Percentiles rank a stretch among this genome's conserved stretches.
Evolutionary conservation across 2,329 filamentous ascomycete species (phyloP).

Genomic region (Teratosphaeria pseudoeucalypti): DNA sequence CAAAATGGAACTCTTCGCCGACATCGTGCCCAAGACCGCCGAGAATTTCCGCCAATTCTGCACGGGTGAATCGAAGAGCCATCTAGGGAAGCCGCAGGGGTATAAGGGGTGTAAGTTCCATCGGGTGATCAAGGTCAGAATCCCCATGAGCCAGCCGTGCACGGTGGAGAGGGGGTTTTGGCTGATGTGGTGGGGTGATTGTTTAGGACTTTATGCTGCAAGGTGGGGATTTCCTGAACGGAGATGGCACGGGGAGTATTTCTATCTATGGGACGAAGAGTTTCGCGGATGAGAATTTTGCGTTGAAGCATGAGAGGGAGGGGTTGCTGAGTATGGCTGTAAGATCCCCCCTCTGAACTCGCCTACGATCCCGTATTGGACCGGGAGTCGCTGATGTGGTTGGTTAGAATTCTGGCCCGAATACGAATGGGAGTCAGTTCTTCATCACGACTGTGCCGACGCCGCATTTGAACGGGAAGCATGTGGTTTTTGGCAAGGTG

Average conservation of each 20-base stretch:
- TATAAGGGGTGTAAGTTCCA: conserved; percentile 96
- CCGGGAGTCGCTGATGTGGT: background rate
- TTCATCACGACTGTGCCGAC: conserved; percentile 89
- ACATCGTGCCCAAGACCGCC: conserved; percentile 67
- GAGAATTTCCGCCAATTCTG: conserved; percentile 89
- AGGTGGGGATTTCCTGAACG: conserved; percentile 89
- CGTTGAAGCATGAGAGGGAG: conserved; percentile 62
- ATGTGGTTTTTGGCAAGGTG: conserved; percentile 91
- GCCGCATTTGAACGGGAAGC: conserved; percentile 82
- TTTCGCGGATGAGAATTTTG: conserved; percentile 88
- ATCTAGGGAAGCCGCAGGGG: conserved; percentile 67
- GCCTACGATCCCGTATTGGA: background rate
- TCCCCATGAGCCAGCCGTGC: too few relatives aligned
- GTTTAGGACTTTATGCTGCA: conserved; percentile 81
- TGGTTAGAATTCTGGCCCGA: conserved; percentile 72
- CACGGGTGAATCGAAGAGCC: conserved; percentile 80
- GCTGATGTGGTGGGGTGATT: too few relatives aligned
- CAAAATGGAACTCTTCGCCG: conserved; percentile 81
- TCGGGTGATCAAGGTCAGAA: conserved; percentile 61
- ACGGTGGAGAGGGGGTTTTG: too few relatives aligned
- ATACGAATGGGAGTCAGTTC: conserved; percentile 93
- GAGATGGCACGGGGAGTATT: conserved; percentile 79
- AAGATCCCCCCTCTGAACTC: conserved; percentile 24
- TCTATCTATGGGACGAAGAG: conserved; percentile 75
- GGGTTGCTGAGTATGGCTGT: conserved; percentile 91